Conservation (phyloP, 805 yeast species). For the Candida glaebosa region DNA sequence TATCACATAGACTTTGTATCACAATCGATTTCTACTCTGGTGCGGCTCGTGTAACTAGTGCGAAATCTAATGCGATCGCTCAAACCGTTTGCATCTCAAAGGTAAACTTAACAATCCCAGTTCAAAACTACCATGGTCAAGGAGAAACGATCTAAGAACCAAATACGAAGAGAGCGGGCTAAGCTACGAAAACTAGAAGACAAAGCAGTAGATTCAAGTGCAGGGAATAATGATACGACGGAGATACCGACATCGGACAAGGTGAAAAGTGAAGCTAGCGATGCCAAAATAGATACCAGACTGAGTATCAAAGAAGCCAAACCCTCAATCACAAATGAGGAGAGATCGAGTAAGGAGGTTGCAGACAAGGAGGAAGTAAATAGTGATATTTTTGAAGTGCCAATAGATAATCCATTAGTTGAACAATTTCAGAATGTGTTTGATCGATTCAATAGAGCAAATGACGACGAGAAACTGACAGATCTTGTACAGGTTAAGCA, state of each 20-base stretch:
- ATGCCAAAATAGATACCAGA: conserved; percentile 1
- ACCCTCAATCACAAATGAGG: background rate
- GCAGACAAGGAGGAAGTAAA: conserved; percentile 1
- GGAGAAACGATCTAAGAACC: conserved; percentile 48
- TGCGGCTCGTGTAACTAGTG: background rate
- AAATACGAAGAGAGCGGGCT: conserved; percentile 46
- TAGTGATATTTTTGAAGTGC: conserved; percentile 5
- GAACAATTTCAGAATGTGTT: conserved; percentile 21
- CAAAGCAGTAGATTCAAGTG: background rate
- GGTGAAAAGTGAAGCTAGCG: background rate
- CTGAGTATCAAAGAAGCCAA: background rate
- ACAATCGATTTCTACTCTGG: background rate
- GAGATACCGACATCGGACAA: conserved; percentile 1
- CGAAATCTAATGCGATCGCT: background rate
- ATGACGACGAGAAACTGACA: background rate
- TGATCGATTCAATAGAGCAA: conserved; percentile 9
- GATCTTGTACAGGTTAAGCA: conserved; percentile 6
- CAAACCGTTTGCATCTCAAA: background rate
- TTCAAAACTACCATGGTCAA: conserved; percentile 18
- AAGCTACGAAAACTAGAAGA: conserved; percentile 32
- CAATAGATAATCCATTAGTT: conserved; percentile 2
- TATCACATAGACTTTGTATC: too few species aligned
- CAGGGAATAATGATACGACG: background rate
- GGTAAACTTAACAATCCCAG: too few species aligned
- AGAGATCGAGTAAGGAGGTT: background rate